Percentiles rank a stretch among this genome's conserved stretches.
These are phyloP conservation scores for Albatrellus ellisii DNA, from an alignment of 768 basidiomycete genomes.

Conservation along the genomic window DNA sequence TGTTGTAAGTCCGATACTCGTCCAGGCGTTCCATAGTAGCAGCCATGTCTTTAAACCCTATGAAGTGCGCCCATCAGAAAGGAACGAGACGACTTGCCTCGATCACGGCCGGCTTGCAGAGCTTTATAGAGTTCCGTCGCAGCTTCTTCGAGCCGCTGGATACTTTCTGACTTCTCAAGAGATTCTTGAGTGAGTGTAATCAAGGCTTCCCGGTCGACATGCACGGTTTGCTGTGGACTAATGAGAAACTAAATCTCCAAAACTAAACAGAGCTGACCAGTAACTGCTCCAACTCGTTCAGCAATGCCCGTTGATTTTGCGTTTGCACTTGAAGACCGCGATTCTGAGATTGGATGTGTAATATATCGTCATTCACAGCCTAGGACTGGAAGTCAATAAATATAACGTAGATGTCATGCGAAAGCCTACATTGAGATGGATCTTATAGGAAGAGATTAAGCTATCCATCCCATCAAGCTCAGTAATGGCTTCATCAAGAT, in stretches of 20 bases:
- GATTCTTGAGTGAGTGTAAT: constrained; percentile 79
- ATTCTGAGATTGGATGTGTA: constrained; percentile 92
- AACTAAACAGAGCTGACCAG: constrained; percentile 32
- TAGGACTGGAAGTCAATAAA: constrained; percentile 20
- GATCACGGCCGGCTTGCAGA: constrained; percentile 77
- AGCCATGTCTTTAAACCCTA: constrained; percentile 62
- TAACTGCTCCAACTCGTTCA: constrained; percentile 79
- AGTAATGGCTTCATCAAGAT: constrained; percentile 76
- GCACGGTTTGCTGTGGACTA: constrained; percentile 68
- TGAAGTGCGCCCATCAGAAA: background rate
- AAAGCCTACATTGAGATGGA: constrained; percentile 77
- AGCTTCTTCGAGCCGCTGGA: constrained; percentile 69
- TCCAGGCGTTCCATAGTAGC: constrained; percentile 88
- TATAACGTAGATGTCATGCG: background rate
- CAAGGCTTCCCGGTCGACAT: constrained; percentile 73
- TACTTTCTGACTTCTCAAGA: constrained; percentile 64
- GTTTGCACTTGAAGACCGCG: constrained; percentile 95
- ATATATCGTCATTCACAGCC: constrained; percentile 93
- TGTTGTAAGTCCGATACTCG: constrained; percentile 83
- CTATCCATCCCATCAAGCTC: constrained; percentile 89
- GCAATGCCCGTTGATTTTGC: constrained; percentile 80
- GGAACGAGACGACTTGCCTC: constrained; percentile 35
- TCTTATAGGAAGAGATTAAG: constrained; percentile 86
- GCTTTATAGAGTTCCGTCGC: constrained; percentile 91
- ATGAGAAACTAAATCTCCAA: background rate